These are phyloP conservation scores for Apiospora kogelbergensis DNA, from an alignment of 2,329 filamentous ascomycete species.

Conservation along the genomic window DNA sequence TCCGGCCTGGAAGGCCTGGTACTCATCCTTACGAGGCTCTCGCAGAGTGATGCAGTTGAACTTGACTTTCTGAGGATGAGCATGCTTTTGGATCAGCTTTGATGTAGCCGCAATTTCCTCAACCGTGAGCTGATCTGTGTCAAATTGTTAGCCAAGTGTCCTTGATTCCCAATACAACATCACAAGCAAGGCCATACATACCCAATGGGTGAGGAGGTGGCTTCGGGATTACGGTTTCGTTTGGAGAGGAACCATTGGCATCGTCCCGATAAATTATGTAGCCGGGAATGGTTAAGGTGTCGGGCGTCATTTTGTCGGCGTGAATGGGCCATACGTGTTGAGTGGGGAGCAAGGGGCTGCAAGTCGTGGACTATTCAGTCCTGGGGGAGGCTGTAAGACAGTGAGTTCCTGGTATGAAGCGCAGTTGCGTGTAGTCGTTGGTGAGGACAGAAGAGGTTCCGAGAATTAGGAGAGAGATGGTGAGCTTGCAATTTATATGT, in stretches of 20 bases:
- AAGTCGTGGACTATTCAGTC: background rate
- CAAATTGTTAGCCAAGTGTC: conserved; percentile 9
- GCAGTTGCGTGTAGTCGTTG: background rate
- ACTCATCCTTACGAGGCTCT: conserved; percentile 63
- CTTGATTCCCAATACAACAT: too few species aligned
- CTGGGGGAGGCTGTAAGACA: background rate
- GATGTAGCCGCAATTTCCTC: conserved; percentile 53
- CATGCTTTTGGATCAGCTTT: conserved; percentile 45
- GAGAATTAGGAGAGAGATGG: background rate
- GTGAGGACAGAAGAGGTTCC: background rate
- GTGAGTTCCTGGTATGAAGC: background rate
- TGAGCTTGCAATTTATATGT: background rate
- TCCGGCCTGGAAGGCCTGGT: conserved; percentile 58
- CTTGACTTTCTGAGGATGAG: conserved; percentile 33
- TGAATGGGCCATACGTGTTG: conserved; percentile 14
- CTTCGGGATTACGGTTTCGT: conserved; percentile 19
- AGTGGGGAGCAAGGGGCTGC: background rate
- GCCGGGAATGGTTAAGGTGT: conserved; percentile 43
- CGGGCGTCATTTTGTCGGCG: conserved; percentile 37
- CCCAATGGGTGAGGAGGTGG: conserved; percentile 39
- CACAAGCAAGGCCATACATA: conserved; percentile 12
- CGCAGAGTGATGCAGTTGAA: conserved; percentile 67
- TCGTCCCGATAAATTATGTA: conserved; percentile 47
- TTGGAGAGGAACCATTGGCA: conserved; percentile 36
- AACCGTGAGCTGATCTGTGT: conserved; percentile 52